phyloP scores from a whole-genome alignment of 2,329 filamentous ascomycete species.

The Fusarium sp. region DNA sequence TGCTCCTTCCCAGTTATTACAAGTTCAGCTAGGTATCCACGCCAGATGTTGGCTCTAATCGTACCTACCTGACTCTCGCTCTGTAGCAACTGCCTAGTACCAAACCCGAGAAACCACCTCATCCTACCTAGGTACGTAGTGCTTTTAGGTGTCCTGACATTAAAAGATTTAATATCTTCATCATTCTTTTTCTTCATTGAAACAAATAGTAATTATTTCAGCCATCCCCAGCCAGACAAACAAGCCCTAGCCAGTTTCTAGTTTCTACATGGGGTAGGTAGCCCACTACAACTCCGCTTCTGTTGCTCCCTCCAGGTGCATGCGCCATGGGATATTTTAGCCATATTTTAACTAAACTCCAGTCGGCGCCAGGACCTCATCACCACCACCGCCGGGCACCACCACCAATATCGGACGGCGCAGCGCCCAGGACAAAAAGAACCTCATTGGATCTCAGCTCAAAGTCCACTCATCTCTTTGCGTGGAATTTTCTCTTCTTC shows the following conservation, averaged over 20 bases:
- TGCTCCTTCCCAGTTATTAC: constrained; percentile 13
- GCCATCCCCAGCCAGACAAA: not conserved
- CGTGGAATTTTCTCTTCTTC: constrained; percentile 33
- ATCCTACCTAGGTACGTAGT: no score
- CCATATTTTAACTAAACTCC: constrained; percentile 16
- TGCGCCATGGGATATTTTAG: constrained; percentile 19
- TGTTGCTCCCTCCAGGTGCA: constrained; percentile 6
- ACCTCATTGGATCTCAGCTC: constrained; percentile 22
- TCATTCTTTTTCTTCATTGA: not conserved
- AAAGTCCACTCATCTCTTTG: constrained; percentile 36
- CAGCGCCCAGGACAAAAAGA: constrained; percentile 36
- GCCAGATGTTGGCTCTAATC: constrained; percentile 8
- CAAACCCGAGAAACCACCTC: not conserved
- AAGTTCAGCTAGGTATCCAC: constrained; percentile 13
- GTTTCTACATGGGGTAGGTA: constrained; percentile 16
- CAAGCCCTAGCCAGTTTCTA: not conserved
- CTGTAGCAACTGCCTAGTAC: not conserved
- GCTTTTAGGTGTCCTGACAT: not conserved
- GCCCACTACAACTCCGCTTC: not conserved
- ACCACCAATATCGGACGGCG: constrained; percentile 36
- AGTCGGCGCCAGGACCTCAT: constrained; percentile 32
- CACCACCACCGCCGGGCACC: constrained; percentile 25
- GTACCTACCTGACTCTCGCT: not conserved
- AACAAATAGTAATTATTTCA: constrained; percentile 2
- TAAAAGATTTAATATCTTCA: not conserved